Evolutionary conservation across 2,329 filamentous ascomycete genomes (phyloP).

Genomic region (Aspergillus flavus): DNA sequence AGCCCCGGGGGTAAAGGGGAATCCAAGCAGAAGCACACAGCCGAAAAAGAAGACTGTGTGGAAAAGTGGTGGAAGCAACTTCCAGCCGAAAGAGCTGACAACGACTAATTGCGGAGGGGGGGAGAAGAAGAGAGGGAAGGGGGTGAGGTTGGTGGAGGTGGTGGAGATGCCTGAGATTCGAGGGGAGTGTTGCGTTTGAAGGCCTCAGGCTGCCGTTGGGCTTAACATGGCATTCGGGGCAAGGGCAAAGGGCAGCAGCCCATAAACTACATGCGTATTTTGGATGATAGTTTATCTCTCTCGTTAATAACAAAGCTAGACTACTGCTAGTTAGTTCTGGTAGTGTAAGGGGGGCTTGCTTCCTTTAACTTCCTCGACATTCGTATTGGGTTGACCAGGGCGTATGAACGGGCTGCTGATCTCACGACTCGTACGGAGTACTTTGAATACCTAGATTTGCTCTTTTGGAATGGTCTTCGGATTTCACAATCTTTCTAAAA

Average conservation of each 20-base stretch:
- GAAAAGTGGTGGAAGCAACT: slow-evolving; percentile 4
- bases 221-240: slow-evolving; percentile 10
- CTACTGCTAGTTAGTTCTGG: neutral
- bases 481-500: neutral
- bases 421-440: slow-evolving; percentile 1
- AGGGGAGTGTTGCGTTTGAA: slow-evolving; percentile 8
- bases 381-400: neutral
- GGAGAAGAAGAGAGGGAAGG: slow-evolving; percentile 12
- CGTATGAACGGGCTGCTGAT: slow-evolving; percentile 3
- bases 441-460: neutral
- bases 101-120: slow-evolving; percentile 17
- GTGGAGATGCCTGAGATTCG: slow-evolving; percentile 16
- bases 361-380: neutral
- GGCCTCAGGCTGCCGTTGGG: slow-evolving; percentile 25
- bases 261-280: neutral
- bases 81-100: slow-evolving; percentile 11
- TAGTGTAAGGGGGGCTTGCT: neutral
- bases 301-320: neutral
- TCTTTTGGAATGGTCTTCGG: neutral
- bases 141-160: slow-evolving; percentile 13
- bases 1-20: slow-evolving; percentile 18
- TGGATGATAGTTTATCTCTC: neutral
- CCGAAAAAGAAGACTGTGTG: slow-evolving; percentile 3
- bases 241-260: neutral
- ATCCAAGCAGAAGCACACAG: slow-evolving; percentile 21